phyloP scores from a whole-genome alignment of 192 early-diverging fungal species.

The Entomortierella chlamydospora region DNA sequence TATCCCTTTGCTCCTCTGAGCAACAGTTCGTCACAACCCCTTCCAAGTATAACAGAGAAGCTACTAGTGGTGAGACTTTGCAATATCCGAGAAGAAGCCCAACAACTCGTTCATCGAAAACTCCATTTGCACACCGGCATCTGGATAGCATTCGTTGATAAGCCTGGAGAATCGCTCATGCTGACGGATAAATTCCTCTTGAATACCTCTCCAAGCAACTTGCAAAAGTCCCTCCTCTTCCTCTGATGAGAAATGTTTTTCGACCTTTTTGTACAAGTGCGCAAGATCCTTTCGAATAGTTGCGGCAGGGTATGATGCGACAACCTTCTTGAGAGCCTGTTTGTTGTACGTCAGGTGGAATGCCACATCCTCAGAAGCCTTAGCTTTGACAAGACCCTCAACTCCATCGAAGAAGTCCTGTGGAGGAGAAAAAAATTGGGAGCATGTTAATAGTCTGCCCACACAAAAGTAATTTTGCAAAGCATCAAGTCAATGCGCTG shows the following conservation, averaged over 20 bases:
- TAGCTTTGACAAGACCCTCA: conserved; percentile 82
- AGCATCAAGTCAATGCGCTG: not conserved
- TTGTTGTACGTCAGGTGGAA: conserved; percentile 90
- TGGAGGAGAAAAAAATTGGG: too few species aligned
- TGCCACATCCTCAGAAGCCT: conserved; percentile 79
- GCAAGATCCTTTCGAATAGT: conserved; percentile 85
- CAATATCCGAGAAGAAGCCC: conserved; percentile 77
- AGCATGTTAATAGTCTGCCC: too few species aligned
- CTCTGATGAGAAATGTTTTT: conserved; percentile 93
- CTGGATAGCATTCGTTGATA: conserved; percentile 88
- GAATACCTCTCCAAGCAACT: conserved; percentile 92
- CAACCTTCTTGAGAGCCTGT: conserved; percentile 83
- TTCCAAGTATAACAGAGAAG: too few species aligned
- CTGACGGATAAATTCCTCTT: conserved; percentile 85
- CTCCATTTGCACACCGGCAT: conserved; percentile 82
- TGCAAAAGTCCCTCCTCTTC: conserved; percentile 83
- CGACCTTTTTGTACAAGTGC: conserved; percentile 88
- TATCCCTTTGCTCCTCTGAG: too few species aligned
- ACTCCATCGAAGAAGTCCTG: conserved; percentile 98
- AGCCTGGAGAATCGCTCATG: conserved; percentile 85
- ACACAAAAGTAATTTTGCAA: not conserved
- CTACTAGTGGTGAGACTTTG: conserved; percentile 57
- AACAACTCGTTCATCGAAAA: conserved; percentile 88
- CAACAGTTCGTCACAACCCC: too few species aligned
- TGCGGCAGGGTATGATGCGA: conserved; percentile 86